phyloP scores from a whole-genome alignment of 768 basidiomycete genomes.

The Tylopilus plumbeoviolaceoides region DNA sequence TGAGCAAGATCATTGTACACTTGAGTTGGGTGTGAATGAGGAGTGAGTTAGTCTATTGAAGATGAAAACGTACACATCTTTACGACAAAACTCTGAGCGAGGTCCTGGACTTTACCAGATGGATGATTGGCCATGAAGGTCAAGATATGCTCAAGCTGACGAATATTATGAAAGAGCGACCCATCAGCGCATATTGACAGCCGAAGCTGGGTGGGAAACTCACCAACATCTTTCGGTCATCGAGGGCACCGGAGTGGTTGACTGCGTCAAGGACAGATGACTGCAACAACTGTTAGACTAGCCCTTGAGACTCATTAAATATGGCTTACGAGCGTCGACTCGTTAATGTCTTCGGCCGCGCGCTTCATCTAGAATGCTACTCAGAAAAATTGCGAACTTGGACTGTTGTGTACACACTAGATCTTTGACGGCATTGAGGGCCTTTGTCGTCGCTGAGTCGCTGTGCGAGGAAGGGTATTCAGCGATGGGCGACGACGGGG shows the following conservation, averaged over 20 bases:
- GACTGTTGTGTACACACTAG: slow-evolving; percentile 14
- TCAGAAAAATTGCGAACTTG: background rate
- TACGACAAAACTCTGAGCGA: slow-evolving; percentile 37
- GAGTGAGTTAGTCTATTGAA: background rate
- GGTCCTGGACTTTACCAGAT: slow-evolving; percentile 40
- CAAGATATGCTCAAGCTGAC: slow-evolving; percentile 68
- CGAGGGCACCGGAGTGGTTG: slow-evolving; percentile 55
- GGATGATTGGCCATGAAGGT: slow-evolving; percentile 59
- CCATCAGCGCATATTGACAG: background rate
- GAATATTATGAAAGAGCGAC: background rate
- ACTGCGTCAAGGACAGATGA: slow-evolving; percentile 58
- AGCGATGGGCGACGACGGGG: slow-evolving; percentile 9
- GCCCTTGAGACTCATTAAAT: too few relatives aligned
- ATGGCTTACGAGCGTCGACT: slow-evolving; percentile 23
- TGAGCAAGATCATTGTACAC: slow-evolving; percentile 83
- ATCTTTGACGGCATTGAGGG: slow-evolving; percentile 28
- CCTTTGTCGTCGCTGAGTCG: slow-evolving; percentile 21
- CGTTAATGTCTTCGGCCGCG: slow-evolving; percentile 28
- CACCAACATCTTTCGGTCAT: slow-evolving; percentile 77
- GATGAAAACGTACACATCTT: slow-evolving; percentile 48
- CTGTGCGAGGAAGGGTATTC: slow-evolving; percentile 8
- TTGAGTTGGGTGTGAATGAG: slow-evolving; percentile 23
- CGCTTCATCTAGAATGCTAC: slow-evolving; percentile 23
- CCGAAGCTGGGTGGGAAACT: slow-evolving; percentile 21
- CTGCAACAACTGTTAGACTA: slow-evolving; percentile 31